These are phyloP conservation scores for Leishmania tropica DNA, from an alignment of 208 protist genomes.

Conservation along the genomic window DNA sequence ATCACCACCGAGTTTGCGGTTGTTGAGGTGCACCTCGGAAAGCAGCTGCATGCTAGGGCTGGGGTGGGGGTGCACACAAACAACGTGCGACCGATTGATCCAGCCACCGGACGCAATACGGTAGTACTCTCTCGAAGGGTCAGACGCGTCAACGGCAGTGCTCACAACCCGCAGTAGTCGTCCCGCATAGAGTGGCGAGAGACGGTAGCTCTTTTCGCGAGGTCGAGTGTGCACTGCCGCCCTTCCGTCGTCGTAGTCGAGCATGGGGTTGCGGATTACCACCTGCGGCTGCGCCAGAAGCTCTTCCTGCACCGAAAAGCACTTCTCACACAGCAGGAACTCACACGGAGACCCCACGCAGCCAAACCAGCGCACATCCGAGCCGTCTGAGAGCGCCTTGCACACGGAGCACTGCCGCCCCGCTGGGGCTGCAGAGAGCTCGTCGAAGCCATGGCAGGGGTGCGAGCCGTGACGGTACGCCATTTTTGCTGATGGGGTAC, in stretches of 20 bases:
- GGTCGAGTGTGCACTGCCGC: conserved; percentile 70
- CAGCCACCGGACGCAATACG: conserved; percentile 72
- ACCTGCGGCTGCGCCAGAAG: conserved; percentile 60
- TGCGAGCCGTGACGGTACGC: conserved; percentile 64
- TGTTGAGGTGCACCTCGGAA: conserved; percentile 28
- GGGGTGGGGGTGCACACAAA: conserved; percentile 48
- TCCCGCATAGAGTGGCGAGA: conserved; percentile 68
- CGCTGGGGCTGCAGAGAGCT: conserved; percentile 7
- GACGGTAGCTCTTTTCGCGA: conserved; percentile 46
- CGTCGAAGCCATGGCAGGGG: conserved; percentile 59
- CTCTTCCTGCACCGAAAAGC: conserved; percentile 75
- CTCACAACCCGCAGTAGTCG: conserved; percentile 72
- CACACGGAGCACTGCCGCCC: conserved; percentile 62
- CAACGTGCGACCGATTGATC: conserved; percentile 70
- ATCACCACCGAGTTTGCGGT: conserved; percentile 21
- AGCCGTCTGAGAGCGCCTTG: conserved; percentile 45
- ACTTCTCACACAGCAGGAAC: conserved; percentile 76
- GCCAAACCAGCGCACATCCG: conserved; percentile 57
- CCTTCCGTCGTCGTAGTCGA: conserved; percentile 46
- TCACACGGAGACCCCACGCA: conserved; percentile 53
- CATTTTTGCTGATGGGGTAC: neutral
- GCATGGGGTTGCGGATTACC: conserved; percentile 69
- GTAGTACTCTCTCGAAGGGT: conserved; percentile 61
- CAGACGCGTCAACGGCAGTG: conserved; percentile 48
- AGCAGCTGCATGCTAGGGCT: conserved; percentile 35